Base-by-base conservation (phyloP, 2,329 filamentous ascomycete species). In the Blumeriella jaapii region DNA sequence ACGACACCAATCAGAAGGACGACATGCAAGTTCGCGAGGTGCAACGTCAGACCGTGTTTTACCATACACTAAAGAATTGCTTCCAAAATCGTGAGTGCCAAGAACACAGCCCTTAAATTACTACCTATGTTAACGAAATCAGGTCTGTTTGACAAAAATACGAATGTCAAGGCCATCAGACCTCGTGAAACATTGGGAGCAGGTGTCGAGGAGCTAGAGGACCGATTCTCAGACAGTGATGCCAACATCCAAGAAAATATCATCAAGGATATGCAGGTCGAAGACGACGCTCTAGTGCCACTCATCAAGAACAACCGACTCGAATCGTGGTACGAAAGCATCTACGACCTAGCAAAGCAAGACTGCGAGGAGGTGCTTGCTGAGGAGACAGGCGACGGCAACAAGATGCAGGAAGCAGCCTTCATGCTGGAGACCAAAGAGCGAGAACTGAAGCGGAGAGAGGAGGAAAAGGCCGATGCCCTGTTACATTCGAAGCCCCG, bases 1-100 rank as follows among this genome's bases (percentile, higher is more conserved):
- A 91, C 53, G 75, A 83, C 46, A 89, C 82, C 1, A 74, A 78
- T 30, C 67, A 79, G 40, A 80, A 82, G 54, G 74, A 75, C 38
- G 86, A 93, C 51, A 61, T 64, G 3, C 69, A 82, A 42, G 71
- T 85, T 17, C 64, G 76, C 34, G 65, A 69, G 17, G 63, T 71
- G 12, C 59, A 93, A 16, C 63, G 64, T 19, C 61, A 68, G 38
- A 93, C 85, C 3, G 67, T 77, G 17, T 64, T 85, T 4, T 87
- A 77, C 53, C 65, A 64, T 47, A 79, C 83, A 29, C 63, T 85
- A 35, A 69, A 66, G 41, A 66, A 72, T 31, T 73, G 82, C 48
- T 67, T 78, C 45, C 67, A 70, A 44, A 67, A 71, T 45, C 69
- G 82, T 85, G 68, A 69, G 67, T 65, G 27, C 30, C 47, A 41